Percentiles rank a stretch among this genome's conserved stretches.
Conservation (phyloP, 352 stramenopile species). For the Pythium sp. region DNA sequence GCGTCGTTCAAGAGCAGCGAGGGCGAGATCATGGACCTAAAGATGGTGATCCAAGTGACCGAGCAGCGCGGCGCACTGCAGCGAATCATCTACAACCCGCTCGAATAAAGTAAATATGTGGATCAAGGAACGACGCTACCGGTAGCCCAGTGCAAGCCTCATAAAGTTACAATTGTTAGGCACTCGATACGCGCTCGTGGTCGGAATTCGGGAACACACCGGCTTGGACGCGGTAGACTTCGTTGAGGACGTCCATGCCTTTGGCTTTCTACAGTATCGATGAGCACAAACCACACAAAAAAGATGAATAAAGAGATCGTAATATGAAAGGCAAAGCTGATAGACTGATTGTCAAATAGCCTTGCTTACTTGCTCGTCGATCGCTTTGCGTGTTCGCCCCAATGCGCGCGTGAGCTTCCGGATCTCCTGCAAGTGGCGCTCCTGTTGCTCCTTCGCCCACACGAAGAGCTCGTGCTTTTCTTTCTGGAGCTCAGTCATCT, state of each 20-base stretch:
- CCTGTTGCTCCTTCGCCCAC: constrained; percentile 73
- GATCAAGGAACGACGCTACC: too few relatives aligned
- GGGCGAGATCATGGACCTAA: constrained; percentile 80
- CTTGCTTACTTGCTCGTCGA: constrained; percentile 55
- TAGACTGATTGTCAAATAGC: not conserved
- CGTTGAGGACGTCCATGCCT: constrained; percentile 36
- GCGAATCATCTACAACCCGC: constrained; percentile 86
- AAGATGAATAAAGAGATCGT: constrained; percentile 7
- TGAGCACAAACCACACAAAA: not conserved
- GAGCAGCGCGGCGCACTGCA: constrained; percentile 68
- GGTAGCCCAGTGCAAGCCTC: too few relatives aligned
- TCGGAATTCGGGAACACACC: constrained; percentile 19
- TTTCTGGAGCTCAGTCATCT: constrained; percentile 60
- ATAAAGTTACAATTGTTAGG: not conserved
- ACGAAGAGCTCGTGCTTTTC: constrained; percentile 74
- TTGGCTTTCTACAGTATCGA: constrained; percentile 28
- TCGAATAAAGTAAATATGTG: constrained; percentile 33
- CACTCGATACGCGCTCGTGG: constrained; percentile 2
- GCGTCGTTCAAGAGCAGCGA: constrained; percentile 73
- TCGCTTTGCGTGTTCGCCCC: constrained; percentile 46
- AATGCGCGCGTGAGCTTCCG: constrained; percentile 77
- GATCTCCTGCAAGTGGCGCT: constrained; percentile 73
- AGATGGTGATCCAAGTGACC: constrained; percentile 89
- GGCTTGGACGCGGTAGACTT: constrained; percentile 38
- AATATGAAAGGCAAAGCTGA: not conserved